These are phyloP conservation scores for Casuarina equisetifolia DNA, from an alignment of 306 rosid species.

Conservation along the genomic window DNA sequence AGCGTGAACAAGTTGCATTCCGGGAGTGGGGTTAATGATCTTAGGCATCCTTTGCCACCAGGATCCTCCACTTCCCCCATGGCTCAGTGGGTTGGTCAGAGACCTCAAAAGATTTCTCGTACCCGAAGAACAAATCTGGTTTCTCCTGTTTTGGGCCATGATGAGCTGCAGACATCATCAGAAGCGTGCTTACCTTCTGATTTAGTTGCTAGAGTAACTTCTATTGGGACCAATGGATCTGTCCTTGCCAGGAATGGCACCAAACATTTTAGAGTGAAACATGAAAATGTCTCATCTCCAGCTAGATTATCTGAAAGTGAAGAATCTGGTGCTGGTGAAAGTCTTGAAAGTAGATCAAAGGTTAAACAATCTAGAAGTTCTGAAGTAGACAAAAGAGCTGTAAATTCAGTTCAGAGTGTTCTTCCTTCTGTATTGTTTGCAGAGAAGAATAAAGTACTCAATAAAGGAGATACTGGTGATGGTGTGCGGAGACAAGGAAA, in stretches of 20 bases:
- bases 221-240: constrained; percentile 50
- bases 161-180: constrained; percentile 52
- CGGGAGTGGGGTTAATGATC: constrained; percentile 47
- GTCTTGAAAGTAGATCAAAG: constrained; percentile 55
- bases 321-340: constrained; percentile 68
- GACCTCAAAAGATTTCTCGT: constrained; percentile 78
- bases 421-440: constrained; percentile 38
- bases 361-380: constrained; percentile 53
- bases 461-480: constrained; percentile 58
- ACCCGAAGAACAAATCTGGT: constrained; percentile 77
- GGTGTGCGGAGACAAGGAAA: constrained; percentile 60
- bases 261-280: constrained; percentile 49
- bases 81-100: constrained; percentile 93
- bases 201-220: constrained; percentile 48
- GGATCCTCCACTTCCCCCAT: constrained; percentile 64
- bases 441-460: constrained; percentile 46
- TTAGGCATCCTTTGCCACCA: constrained; percentile 52
- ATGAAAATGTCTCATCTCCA: constrained; percentile 57
- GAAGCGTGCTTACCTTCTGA: constrained; percentile 69
- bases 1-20: constrained; percentile 51
- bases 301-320: constrained; percentile 74
- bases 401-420: constrained; percentile 40
- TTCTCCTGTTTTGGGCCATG: constrained; percentile 63
- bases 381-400: constrained; percentile 48
- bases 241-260: constrained; percentile 46